These are phyloP conservation scores for Pyricularia pennisetigena DNA, from an alignment of 2,329 filamentous ascomycete species.

Conservation along the genomic window DNA sequence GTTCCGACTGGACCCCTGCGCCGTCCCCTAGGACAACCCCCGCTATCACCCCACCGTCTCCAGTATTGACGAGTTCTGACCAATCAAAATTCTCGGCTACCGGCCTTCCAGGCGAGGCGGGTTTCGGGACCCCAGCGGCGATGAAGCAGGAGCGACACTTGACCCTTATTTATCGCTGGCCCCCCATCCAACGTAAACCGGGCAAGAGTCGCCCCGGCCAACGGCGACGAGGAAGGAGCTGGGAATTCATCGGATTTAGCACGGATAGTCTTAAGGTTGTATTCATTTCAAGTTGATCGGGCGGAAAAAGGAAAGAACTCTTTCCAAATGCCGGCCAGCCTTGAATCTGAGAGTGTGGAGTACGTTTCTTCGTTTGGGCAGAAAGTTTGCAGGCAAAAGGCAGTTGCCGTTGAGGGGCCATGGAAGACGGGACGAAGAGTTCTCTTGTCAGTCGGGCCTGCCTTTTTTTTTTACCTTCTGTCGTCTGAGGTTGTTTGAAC, in stretches of 20 bases:
- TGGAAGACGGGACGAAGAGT: not conserved
- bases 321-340: not conserved
- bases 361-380: not conserved
- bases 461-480: not conserved
- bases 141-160: constrained; percentile 25
- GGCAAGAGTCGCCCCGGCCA: not conserved
- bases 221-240: not conserved
- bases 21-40: not conserved
- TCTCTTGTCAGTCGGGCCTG: not conserved
- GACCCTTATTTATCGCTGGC: not conserved
- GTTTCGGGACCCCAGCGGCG: constrained; percentile 26
- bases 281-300: not conserved
- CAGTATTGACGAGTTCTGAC: not conserved
- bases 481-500: not conserved
- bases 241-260: not conserved
- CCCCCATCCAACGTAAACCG: not conserved
- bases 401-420: not conserved
- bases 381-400: not conserved
- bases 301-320: not conserved
- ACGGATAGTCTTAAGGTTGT: not conserved
- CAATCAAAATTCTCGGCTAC: constrained; percentile 15
- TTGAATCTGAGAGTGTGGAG: not conserved
- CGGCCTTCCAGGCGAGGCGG: constrained; percentile 19
- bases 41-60: not conserved
- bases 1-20: not conserved